Evolutionary conservation across 352 stramenopile species (phyloP), one percentile per base, ranked within the genome.

Genomic region (Phytophthora chlamydospora): DNA sequence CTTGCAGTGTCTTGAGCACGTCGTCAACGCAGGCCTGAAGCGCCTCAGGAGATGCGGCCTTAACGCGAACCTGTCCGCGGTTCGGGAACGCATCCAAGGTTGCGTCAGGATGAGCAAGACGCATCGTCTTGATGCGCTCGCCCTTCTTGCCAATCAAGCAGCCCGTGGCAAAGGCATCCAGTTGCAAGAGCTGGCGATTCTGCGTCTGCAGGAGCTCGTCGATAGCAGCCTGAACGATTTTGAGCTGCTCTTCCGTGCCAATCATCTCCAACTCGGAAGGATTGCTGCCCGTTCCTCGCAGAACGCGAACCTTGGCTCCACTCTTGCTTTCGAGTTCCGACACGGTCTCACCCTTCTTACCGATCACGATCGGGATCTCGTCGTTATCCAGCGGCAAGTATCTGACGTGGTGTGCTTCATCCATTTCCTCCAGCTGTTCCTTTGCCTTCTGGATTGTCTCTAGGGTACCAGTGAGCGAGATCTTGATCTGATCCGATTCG

Each of bases 71-170:
- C 35, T 89, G 73, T 10, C 84, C 82, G 44, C 82, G 79, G 24
- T 72, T 76, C n/a, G 77, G 75, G 63, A 90, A 93, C 21, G 81
- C 82, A 27, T 90, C 80, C n/a, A 93, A 45, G 17, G 46, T 88
- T 7, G 82, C 83, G 7, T 88, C 79, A 2, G 80, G 82, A 52
- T 90, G 80, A 35, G 67, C 74, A 49, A 75, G 64, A 21, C 85
- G 85, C 53, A 93, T 62, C 12, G 80, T 40, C 40, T 91, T 91
- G 46, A 93, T 93, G 35, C 83, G 80, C 48, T 93, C 85, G 31
- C 85, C 85, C 66, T 93, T 93, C 40, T 89, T 89, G 8, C 85
- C 85, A 19, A 93, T 93, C 47, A 93, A 63, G 34, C 83, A 91
- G 1, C 78, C 77, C 2, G 76, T 82, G 2, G 85, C 73, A 48